Percentiles rank a stretch among this genome's conserved stretches.
Conservation (phyloP, 1,284 basidiomycete genomes). For the Leccinum pachyderme region DNA sequence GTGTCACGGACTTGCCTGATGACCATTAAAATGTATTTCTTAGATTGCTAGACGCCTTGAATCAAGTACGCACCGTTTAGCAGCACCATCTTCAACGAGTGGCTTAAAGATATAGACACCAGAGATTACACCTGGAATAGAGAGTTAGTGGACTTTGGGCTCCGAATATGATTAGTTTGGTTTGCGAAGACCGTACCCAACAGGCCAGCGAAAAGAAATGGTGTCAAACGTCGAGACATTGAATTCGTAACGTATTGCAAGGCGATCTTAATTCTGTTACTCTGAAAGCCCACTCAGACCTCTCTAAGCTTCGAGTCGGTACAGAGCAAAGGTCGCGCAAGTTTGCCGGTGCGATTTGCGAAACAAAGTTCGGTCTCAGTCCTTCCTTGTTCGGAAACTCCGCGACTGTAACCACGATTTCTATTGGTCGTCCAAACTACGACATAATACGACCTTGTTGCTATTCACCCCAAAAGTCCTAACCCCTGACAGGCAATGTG, state of each 20-base stretch:
- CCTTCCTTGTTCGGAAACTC: constrained; percentile 32
- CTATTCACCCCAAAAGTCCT: constrained; percentile 19
- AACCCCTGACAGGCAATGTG: constrained; percentile 40
- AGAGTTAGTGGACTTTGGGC: constrained; percentile 1
- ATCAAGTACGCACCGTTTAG: constrained; percentile 15
- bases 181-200: constrained; percentile 22
- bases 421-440: constrained; percentile 4
- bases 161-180: neutral
- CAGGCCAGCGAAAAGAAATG: constrained; percentile 29
- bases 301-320: neutral
- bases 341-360: constrained; percentile 9
- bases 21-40: constrained; percentile 2
- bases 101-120: constrained; percentile 63
- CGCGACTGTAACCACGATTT: constrained; percentile 23
- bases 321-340: neutral
- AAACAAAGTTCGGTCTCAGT: neutral
- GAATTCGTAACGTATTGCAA: constrained; percentile 7
- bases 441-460: neutral
- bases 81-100: constrained; percentile 27
- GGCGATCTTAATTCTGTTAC: constrained; percentile 29
- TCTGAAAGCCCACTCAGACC: neutral
- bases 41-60: neutral
- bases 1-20: constrained; percentile 8
- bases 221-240: constrained; percentile 31
- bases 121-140: constrained; percentile 51